Evolutionary conservation across 73 alveolate species (phyloP).

Genomic region (Paramecium pentaurelia): DNA sequence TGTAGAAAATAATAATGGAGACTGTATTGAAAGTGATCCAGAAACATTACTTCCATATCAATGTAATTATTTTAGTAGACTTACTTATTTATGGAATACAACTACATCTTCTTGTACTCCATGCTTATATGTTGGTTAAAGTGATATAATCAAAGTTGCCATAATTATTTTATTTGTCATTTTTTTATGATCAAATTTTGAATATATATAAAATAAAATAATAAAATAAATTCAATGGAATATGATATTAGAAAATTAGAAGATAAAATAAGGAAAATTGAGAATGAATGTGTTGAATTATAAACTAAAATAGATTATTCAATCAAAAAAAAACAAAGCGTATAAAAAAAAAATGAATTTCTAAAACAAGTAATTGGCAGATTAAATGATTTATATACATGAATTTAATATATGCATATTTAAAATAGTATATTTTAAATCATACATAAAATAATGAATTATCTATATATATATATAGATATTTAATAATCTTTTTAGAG

Average conservation of each 20-base stretch:
- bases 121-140: not conserved
- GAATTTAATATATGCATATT: not conserved
- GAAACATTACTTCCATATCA: not conserved
- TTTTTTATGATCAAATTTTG: not conserved
- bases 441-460: not conserved
- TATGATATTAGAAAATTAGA: not conserved
- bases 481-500: not conserved
- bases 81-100: slow-evolving; percentile 2
- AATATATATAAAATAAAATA: not conserved
- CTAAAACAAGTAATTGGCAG: not conserved
- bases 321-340: not conserved
- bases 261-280: not conserved
- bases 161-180: not conserved
- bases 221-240: not conserved
- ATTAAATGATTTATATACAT: not conserved
- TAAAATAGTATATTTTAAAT: not conserved
- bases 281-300: not conserved
- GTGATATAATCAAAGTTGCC: not conserved
- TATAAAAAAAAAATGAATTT: not conserved
- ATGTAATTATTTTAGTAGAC: not conserved
- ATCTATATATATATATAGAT: not conserved
- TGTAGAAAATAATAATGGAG: not conserved
- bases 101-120: not conserved
- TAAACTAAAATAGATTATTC: not conserved
- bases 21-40: not conserved